These are phyloP conservation scores for Sequoiadendron giganteum DNA, from an alignment of 75 land plant species.

Conservation along the genomic window DNA sequence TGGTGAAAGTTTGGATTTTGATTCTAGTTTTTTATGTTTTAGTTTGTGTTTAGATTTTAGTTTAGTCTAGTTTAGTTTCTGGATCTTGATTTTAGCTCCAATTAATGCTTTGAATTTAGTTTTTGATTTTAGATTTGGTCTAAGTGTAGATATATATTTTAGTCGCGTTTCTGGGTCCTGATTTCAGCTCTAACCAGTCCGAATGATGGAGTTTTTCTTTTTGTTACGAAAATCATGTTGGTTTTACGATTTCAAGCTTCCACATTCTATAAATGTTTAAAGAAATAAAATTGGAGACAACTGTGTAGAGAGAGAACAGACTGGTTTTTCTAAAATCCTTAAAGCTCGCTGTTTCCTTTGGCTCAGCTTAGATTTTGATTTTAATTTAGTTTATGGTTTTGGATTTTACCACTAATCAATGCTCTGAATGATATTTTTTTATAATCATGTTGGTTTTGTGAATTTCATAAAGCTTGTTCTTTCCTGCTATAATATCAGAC, in stretches of 20 bases:
- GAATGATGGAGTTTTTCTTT: neutral
- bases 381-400: neutral
- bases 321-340: neutral
- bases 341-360: neutral
- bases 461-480: neutral
- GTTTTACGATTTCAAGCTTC: neutral
- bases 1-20: neutral
- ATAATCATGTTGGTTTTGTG: neutral
- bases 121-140: neutral
- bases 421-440: too few species aligned
- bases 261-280: neutral
- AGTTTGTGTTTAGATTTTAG: neutral
- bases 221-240: neutral
- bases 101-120: neutral
- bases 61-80: neutral
- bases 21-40: neutral
- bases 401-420: neutral
- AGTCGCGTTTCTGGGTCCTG: neutral
- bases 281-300: neutral
- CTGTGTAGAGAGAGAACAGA: neutral
- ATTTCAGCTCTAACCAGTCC: neutral
- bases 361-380: neutral
- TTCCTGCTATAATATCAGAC: neutral
- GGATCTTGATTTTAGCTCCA: neutral
- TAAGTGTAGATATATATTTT: neutral